Evolutionary conservation across 148 eudicot species (phyloP).

Genomic region (Diospyros lotus): DNA sequence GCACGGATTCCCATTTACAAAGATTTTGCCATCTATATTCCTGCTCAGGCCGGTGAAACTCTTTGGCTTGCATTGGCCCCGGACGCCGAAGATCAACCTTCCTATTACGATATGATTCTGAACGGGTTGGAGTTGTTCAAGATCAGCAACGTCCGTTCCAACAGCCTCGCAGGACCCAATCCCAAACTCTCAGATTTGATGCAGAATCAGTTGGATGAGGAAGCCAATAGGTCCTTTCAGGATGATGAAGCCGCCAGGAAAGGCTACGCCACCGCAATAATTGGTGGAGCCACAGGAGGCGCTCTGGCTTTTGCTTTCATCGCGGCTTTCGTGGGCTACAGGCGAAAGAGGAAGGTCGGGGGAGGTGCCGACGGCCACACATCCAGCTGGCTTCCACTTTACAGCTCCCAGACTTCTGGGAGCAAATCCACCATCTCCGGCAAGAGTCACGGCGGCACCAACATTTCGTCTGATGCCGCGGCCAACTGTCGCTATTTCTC

Average conservation of each 20-base stretch:
- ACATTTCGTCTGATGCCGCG: constrained; percentile 44
- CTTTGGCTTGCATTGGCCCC: constrained; percentile 55
- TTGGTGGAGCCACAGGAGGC: constrained; percentile 40
- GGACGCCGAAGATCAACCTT: constrained; percentile 25
- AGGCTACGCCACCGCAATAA: constrained; percentile 9
- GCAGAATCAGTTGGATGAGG: constrained; percentile 23
- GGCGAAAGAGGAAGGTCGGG: constrained; percentile 11
- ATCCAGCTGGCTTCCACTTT: constrained; percentile 41
- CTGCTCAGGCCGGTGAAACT: constrained; percentile 22
- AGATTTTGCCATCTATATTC: constrained; percentile 49
- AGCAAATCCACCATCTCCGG: constrained; percentile 25
- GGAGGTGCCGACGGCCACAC: constrained; percentile 13
- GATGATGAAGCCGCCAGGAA: neutral
- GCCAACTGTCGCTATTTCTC: constrained; percentile 43
- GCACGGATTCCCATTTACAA: constrained; percentile 42
- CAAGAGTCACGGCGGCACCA: constrained; percentile 33
- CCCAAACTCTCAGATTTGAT: constrained; percentile 39
- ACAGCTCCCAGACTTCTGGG: constrained; percentile 15
- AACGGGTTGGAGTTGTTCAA: constrained; percentile 90
- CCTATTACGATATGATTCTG: constrained; percentile 54
- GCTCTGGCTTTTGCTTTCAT: constrained; percentile 34
- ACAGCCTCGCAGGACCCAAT: constrained; percentile 51
- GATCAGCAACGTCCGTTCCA: constrained; percentile 36
- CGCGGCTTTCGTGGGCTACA: constrained; percentile 13
- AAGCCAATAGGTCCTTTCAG: constrained; percentile 3